These are phyloP conservation scores for Priceomyces fermenticarens DNA, from an alignment of 805 yeast genomes.

Conservation along the genomic window DNA sequence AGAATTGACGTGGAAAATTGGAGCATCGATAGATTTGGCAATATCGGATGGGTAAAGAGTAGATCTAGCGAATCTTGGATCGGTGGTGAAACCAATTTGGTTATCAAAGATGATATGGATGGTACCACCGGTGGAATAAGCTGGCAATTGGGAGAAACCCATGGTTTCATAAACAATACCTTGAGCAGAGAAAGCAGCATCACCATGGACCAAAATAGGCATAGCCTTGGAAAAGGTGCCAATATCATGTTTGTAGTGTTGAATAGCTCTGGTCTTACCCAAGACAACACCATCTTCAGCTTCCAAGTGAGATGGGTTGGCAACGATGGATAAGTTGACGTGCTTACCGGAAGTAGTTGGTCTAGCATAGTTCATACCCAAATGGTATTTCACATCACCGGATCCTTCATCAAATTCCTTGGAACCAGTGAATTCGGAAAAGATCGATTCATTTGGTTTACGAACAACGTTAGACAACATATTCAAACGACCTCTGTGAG, in stretches of 20 bases:
- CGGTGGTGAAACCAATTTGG: conserved; percentile 99
- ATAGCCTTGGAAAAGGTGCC: conserved; percentile 82
- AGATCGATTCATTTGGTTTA: conserved; percentile 97
- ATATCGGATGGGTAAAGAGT: conserved; percentile 97
- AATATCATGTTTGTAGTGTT: conserved; percentile 85
- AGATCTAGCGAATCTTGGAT: conserved; percentile 95
- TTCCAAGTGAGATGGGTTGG: conserved; percentile 98
- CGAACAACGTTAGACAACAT: conserved; percentile 97
- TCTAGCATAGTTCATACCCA: conserved; percentile 98
- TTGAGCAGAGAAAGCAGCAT: conserved; percentile 98
- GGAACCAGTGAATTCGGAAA: conserved; percentile 93
- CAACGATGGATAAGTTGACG: conserved; percentile 93
- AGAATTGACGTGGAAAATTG: conserved; percentile 98
- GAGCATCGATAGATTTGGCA: conserved; percentile 95
- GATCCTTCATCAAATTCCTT: conserved; percentile 92
- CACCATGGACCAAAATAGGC: conserved; percentile 95
- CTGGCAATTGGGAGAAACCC: conserved; percentile 91
- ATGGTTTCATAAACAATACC: conserved; percentile 99
- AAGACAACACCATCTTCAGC: conserved; percentile 98
- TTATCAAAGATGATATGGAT: conserved; percentile 93
- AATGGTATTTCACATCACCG: conserved; percentile 98
- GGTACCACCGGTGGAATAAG: conserved; percentile 98
- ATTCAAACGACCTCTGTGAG: conserved; percentile 98
- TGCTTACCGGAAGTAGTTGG: conserved; percentile 98
- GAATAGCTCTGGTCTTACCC: conserved; percentile 96